Evolutionary conservation across 208 protist species (phyloP).

Genomic region (Acanthamoeba royreba): DNA sequence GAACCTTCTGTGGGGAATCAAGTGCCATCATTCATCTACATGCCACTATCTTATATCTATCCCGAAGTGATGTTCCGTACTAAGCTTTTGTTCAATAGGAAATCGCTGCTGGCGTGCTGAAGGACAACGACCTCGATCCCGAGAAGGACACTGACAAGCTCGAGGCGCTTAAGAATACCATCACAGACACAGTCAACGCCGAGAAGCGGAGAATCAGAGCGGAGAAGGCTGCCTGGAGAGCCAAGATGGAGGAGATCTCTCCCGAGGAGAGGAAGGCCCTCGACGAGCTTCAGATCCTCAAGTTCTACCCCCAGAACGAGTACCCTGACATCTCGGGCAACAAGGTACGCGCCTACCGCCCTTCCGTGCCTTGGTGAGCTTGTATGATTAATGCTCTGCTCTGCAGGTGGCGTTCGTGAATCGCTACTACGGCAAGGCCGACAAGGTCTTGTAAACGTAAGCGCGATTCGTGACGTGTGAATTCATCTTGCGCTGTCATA

Average conservation of each 20-base stretch:
- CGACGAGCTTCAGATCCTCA: slow-evolving; percentile 59
- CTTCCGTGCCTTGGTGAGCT: not conserved
- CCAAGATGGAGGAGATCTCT: not conserved
- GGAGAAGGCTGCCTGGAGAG: not conserved
- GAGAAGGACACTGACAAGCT: not conserved
- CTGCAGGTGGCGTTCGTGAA: slow-evolving; percentile 46
- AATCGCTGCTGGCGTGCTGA: not conserved
- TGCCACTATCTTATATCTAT: not conserved
- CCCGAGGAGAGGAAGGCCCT: slow-evolving; percentile 49
- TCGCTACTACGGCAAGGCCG: slow-evolving; percentile 64
- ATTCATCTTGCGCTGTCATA: no score
- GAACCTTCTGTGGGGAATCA: not conserved
- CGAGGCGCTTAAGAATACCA: not conserved
- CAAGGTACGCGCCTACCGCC: not conserved
- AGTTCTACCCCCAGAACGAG: slow-evolving; percentile 60
- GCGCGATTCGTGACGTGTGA: no score
- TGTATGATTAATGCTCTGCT: no score
- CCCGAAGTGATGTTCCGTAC: not conserved
- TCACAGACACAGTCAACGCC: slow-evolving; percentile 18
- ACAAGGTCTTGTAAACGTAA: slow-evolving; percentile 39
- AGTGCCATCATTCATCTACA: not conserved
- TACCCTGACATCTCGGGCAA: slow-evolving; percentile 12
- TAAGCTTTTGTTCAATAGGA: slow-evolving; percentile 5
- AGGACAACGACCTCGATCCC: slow-evolving; percentile 28
- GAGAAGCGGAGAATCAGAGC: slow-evolving; percentile 6